Evolutionary conservation across 2,329 filamentous ascomycete genomes (phyloP), one percentile per base, ranked within the genome.

Genomic region (Clarireedia homoeocarpa): DNA sequence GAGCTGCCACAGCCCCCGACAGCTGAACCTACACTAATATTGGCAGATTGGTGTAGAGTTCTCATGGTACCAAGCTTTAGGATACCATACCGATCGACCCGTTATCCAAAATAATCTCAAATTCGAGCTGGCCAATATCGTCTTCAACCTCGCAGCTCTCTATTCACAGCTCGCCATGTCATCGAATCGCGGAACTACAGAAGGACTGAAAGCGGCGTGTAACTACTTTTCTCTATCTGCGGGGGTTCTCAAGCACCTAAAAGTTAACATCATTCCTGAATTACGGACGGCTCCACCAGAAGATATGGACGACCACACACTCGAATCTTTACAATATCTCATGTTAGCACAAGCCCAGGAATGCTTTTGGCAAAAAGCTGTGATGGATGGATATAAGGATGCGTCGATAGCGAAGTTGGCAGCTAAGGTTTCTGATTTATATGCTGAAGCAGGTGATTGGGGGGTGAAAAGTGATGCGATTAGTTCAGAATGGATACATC

Each of bases 331-430:
- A 47, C 82, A 88, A 63, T 83, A 92, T 69, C 78, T 99, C 30
- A 83, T 95, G 70, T 79, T 99, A 9, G 92, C 91, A 1, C 91
- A 99, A 70, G 91, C 88, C 27, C 94, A 99, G 69, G 94, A 99
- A 73, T 97, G 91, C 69, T 97, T 94, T 72, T 99, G 94, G 94
- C 88, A 94, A 64, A 97, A 96, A 70, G 92, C 94, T 0, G 91
- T 95, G 57, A 91, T 95, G 75, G 92, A 96, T 69, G 85, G 86
- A 24, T 84, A 96, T 73, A 96, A 95, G 70, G 94, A 99, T 69
- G 88, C 84, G 1, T 89, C 87, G 0, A 95, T 99, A 59, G 89
- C 94, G 2, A 94, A 95, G 69, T 77, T 99, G 17, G 91, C 94
- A 4, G 90, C 90, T 3, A 84, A 90, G 59, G 91, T 97, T 4